These are phyloP conservation scores for Nitzschia sp. DNA, from an alignment of 108 stramenopile species.

Conservation along the genomic window DNA sequence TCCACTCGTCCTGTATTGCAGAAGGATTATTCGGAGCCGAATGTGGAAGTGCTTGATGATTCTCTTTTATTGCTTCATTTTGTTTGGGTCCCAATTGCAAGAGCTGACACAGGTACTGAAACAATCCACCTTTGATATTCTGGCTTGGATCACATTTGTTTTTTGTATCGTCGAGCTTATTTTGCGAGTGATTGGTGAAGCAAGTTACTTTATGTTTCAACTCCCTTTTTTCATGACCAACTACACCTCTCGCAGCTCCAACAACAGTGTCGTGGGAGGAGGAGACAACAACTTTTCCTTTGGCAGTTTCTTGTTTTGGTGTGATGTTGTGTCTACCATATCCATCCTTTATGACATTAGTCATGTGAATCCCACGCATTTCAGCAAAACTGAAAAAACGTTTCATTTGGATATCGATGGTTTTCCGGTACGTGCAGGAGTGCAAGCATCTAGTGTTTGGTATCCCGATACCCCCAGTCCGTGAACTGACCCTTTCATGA, in stretches of 20 bases:
- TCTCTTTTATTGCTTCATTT: conserved; percentile 42
- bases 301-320: conserved; percentile 77
- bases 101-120: conserved; percentile 24
- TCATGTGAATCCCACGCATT: conserved; percentile 37
- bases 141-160: conserved; percentile 42
- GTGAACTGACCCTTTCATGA: too few relatives aligned
- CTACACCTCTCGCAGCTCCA: conserved; percentile 7
- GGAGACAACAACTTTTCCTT: conserved; percentile 8
- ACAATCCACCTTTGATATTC: conserved; percentile 47
- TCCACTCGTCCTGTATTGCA: neutral
- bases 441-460: too few relatives aligned
- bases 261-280: neutral
- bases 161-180: conserved; percentile 55
- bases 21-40: conserved; percentile 10
- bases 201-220: conserved; percentile 52
- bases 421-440: conserved; percentile 41
- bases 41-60: conserved; percentile 35
- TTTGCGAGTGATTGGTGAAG: conserved; percentile 44
- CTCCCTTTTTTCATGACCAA: neutral
- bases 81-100: conserved; percentile 69
- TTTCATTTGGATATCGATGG: conserved; percentile 34
- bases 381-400: neutral
- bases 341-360: conserved; percentile 60
- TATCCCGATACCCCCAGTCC: too few relatives aligned
- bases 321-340: conserved; percentile 59